Evolutionary conservation across 768 basidiomycete genomes (phyloP), one percentile per base, ranked within the genome.

Genomic region (Mycena filopes): DNA sequence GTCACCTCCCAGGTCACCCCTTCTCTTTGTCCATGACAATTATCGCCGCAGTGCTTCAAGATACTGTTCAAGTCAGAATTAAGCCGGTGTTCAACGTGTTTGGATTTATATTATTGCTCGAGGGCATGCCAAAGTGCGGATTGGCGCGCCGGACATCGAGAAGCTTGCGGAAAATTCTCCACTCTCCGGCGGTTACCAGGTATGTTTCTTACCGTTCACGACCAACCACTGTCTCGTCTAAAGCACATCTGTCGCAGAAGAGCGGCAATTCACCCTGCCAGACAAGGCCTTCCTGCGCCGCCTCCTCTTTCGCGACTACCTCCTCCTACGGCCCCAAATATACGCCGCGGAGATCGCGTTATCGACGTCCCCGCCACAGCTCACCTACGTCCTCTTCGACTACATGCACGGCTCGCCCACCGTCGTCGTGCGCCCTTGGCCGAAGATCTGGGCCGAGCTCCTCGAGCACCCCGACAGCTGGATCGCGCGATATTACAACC

Each of bases 61-160:
- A 40, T 38, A 12, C 46, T 5, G 7, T 3, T 20, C 13, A 58
- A 58, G 25, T 38, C 56, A 2, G 46, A 58, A 0, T 46, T 58
- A 15, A 21, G 31, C 21, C 56, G 56, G 3, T 58, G 56, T 23
- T 48, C 46, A 7, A 40, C 33, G 3, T 58, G 56, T 48, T 25
- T 58, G 2, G 56, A 58, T 9, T 10, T 48, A 18, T 58, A 58
- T 48, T 58, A 58, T n/a, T 58, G 56, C 18, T 58, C 56, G 1
- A 10, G 23, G 7, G 8, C 38, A 13, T 58, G 56, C 29, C 56
- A 58, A 23, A 23, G 1, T 1, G 16, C 23, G 3, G 56, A 58
- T 46, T 58, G 46, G 46, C 46, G 46, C 1, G 56, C 46, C 3
- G 46, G 25, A 0, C 56, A 58, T 45, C 56, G 56, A 20, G 13